Conservation (phyloP, 805 yeast genomes). For the Candida vartiovaarae region DNA sequence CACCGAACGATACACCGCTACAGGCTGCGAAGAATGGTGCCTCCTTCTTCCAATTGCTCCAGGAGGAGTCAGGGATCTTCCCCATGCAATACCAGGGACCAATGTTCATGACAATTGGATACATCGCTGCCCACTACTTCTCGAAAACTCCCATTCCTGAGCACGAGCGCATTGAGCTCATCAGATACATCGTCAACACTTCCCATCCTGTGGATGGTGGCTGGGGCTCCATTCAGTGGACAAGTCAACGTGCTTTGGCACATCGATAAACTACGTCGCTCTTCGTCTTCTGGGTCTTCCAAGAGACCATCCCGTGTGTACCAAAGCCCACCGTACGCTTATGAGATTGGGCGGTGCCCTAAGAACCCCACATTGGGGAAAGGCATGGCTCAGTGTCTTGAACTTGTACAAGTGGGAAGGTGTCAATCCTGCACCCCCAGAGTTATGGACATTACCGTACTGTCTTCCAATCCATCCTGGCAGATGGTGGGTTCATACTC, state of each 20-base stretch:
- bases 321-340: conserved; percentile 66
- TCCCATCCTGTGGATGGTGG: conserved; percentile 99
- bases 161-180: conserved; percentile 58
- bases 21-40: conserved; percentile 74
- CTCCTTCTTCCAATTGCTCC: conserved; percentile 58
- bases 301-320: conserved; percentile 68
- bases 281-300: conserved; percentile 74
- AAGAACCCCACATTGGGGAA: conserved; percentile 96
- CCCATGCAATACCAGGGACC: conserved; percentile 97
- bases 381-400: conserved; percentile 77
- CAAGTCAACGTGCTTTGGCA: conserved; percentile 93
- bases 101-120: conserved; percentile 93
- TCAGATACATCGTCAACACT: conserved; percentile 81
- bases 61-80: conserved; percentile 68
- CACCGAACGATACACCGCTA: conserved; percentile 33
- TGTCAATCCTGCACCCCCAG: conserved; percentile 97
- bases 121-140: conserved; percentile 66
- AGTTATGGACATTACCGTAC: conserved; percentile 84
- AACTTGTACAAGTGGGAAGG: conserved; percentile 92
- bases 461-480: conserved; percentile 83
- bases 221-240: conserved; percentile 92
- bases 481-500: conserved; percentile 98
- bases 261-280: conserved; percentile 78
- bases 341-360: conserved; percentile 81
- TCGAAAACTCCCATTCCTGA: conserved; percentile 63